phyloP scores from a whole-genome alignment of 2,329 filamentous ascomycete genomes.

The Microsporum audouinii region DNA sequence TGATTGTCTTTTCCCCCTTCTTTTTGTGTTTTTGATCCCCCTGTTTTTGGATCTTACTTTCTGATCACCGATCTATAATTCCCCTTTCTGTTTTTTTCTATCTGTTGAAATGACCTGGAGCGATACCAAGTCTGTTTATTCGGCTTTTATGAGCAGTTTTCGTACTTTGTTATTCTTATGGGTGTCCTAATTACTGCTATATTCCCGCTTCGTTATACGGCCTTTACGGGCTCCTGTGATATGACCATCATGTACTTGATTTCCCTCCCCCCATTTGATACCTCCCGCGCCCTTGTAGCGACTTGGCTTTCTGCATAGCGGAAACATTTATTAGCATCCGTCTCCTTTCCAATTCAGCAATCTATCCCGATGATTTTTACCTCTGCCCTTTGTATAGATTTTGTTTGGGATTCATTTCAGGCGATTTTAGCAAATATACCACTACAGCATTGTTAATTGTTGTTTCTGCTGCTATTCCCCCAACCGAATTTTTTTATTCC shows the following conservation, averaged over 20 bases:
- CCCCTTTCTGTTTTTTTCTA: not conserved
- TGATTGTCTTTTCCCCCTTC: not conserved
- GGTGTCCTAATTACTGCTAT: not conserved
- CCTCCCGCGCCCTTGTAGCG: not conserved
- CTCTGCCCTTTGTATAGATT: not conserved
- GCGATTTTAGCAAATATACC: not conserved
- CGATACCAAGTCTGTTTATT: not conserved
- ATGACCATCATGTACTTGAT: constrained; percentile 1
- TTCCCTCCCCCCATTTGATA: not conserved
- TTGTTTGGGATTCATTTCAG: not conserved
- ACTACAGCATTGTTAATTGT: not conserved
- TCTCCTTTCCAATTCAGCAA: not conserved
- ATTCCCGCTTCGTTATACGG: not conserved
- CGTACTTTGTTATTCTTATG: not conserved
- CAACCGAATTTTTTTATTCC: not conserved
- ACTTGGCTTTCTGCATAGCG: constrained; percentile 1
- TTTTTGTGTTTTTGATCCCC: not conserved
- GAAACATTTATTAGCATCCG: constrained; percentile 3
- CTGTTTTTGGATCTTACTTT: not conserved
- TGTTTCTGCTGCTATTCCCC: not conserved
- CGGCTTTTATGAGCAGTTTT: not conserved
- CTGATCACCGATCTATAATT: not conserved
- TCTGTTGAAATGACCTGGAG: not conserved
- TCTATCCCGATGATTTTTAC: not conserved
- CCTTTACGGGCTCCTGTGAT: not conserved